These are phyloP conservation scores for Alternaria hordeiaustralica DNA, from an alignment of 2,329 filamentous ascomycete genomes.

Conservation along the genomic window DNA sequence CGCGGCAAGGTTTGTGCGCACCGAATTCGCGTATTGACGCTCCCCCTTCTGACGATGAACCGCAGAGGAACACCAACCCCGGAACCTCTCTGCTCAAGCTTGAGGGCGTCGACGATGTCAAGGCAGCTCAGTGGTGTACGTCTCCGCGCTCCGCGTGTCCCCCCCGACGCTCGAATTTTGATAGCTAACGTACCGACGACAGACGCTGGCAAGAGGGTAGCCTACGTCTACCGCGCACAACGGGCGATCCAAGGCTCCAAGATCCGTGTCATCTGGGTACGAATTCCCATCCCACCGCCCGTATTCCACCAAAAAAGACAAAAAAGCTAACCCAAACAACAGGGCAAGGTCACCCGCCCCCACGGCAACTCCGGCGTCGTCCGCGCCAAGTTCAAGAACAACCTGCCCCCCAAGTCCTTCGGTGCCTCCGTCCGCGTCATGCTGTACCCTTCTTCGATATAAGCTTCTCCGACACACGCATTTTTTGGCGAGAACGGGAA, in stretches of 20 bases:
- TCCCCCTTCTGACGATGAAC: constrained; percentile 9
- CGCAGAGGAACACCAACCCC: constrained; percentile 89
- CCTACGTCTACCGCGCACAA: constrained; percentile 89
- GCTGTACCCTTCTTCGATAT: constrained; percentile 98
- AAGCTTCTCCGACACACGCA: constrained; percentile 54
- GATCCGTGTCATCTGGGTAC: constrained; percentile 84
- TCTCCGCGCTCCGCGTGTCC: background rate
- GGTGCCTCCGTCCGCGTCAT: constrained; percentile 86
- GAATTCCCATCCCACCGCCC: background rate
- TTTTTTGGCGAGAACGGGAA: constrained; percentile 31
- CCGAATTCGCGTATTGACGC: constrained; percentile 9
- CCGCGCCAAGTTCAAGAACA: constrained; percentile 95
- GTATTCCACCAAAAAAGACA: background rate
- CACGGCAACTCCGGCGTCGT: constrained; percentile 99
- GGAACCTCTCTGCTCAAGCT: constrained; percentile 96
- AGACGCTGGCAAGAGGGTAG: constrained; percentile 9
- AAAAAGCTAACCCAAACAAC: background rate
- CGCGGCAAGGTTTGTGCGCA: constrained; percentile 59
- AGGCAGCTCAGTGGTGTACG: constrained; percentile 79
- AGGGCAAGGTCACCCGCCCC: constrained; percentile 82
- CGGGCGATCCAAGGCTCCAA: constrained; percentile 96
- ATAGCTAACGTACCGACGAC: background rate
- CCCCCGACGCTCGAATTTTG: constrained; percentile 48
- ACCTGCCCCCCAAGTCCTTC: constrained; percentile 96
- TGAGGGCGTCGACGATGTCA: constrained; percentile 91